Percentiles rank a stretch among this genome's conserved stretches.
Evolutionary conservation across 192 early-diverging fungal species (phyloP).

Genomic region (Phycomyces blakesleeanus): DNA sequence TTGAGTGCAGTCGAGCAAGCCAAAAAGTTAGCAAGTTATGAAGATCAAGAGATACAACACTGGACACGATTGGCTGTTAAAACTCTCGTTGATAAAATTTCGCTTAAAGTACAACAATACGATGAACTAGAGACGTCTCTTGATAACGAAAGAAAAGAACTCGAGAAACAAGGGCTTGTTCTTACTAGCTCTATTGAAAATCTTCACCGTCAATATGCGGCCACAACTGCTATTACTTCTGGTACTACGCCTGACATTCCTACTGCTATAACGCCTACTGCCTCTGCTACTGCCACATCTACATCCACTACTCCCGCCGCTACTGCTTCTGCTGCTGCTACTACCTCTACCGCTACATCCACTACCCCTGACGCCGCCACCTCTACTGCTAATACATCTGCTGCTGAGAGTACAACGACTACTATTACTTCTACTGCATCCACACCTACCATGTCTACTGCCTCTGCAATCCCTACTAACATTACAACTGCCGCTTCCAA

Average conservation of each 20-base stretch:
- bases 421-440: too few relatives aligned
- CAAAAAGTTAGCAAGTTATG: conserved; percentile 68
- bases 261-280: not conserved
- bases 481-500: too few relatives aligned
- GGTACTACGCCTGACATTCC: not conserved
- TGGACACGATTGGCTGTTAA: conserved; percentile 82
- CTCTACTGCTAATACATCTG: too few relatives aligned
- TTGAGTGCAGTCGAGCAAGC: conserved; percentile 88
- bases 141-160: conserved; percentile 80
- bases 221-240: too few relatives aligned
- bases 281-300: not conserved
- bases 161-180: conserved; percentile 55
- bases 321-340: too few relatives aligned
- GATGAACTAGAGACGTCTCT: conserved; percentile 83
- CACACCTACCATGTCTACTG: too few relatives aligned
- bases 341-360: too few relatives aligned
- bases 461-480: too few relatives aligned
- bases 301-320: too few relatives aligned
- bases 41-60: conserved; percentile 82
- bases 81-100: conserved; percentile 80
- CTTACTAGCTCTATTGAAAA: conserved; percentile 18
- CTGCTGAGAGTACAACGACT: too few relatives aligned
- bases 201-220: conserved; percentile 1
- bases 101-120: conserved; percentile 89
- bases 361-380: too few relatives aligned